A percentile compares a stretch with the other conserved stretches of the same genome.
phyloP scores from a whole-genome alignment of 2,329 filamentous ascomycete species.

The Cladosporium sp. region DNA sequence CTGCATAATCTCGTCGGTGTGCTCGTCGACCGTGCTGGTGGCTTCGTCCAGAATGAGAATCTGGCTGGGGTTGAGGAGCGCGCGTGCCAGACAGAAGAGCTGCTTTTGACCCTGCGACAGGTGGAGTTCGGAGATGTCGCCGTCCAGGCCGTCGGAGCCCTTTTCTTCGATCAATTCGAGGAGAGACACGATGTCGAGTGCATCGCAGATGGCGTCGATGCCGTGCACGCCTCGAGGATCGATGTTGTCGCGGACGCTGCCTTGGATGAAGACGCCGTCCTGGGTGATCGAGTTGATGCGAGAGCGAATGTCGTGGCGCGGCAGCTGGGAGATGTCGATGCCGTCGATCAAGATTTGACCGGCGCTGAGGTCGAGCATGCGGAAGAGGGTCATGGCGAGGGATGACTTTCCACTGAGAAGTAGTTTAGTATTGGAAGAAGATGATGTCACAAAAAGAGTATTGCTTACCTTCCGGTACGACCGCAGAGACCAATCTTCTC shows the following conservation, averaged over 20 bases:
- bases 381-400: constrained; percentile 45
- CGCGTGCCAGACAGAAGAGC: constrained; percentile 47
- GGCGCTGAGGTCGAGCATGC: constrained; percentile 43
- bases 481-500: constrained; percentile 52
- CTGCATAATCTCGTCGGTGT: constrained; percentile 57
- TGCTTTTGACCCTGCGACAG: constrained; percentile 49
- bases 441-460: constrained; percentile 21
- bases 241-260: constrained; percentile 46
- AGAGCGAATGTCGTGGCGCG: constrained; percentile 43
- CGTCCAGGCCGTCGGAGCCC: constrained; percentile 40
- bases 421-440: not conserved
- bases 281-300: constrained; percentile 48
- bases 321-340: constrained; percentile 42
- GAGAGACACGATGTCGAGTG: constrained; percentile 45
- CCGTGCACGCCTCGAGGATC: constrained; percentile 39
- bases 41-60: constrained; percentile 38
- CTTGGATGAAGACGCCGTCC: constrained; percentile 48
- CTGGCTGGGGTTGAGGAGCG: constrained; percentile 38
- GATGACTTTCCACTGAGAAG: constrained; percentile 47
- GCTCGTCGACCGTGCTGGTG: constrained; percentile 49
- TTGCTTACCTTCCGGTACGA: constrained; percentile 46
- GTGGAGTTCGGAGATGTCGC: constrained; percentile 29
- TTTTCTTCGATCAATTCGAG: constrained; percentile 17
- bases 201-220: constrained; percentile 39
- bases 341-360: constrained; percentile 47